Evolutionary conservation across 352 stramenopile genomes (phyloP).

Genomic region (Globisporangium heterothallicum): DNA sequence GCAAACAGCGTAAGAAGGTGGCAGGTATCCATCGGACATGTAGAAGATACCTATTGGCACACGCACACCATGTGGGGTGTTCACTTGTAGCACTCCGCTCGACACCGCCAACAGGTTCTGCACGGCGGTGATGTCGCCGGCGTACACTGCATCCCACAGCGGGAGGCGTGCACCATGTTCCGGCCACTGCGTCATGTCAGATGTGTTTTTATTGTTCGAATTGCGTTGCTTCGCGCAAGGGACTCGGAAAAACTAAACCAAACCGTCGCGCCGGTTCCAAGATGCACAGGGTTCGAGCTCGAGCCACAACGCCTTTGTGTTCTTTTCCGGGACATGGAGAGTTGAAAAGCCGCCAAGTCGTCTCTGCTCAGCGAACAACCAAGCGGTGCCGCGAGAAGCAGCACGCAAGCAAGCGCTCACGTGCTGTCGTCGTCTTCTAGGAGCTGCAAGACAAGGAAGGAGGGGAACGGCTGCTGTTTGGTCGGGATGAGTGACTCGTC

Average conservation of each 20-base stretch:
- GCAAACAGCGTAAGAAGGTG: background rate
- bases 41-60: background rate
- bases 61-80: constrained; percentile 45
- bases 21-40: background rate
- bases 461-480: too few relatives aligned
- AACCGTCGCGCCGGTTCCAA: background rate
- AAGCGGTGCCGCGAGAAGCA: background rate
- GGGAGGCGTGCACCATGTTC: constrained; percentile 32
- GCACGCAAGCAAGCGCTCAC: too few relatives aligned
- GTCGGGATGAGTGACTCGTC: constrained; percentile 44
- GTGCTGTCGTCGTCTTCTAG: too few relatives aligned
- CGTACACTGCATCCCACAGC: constrained; percentile 65
- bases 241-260: background rate
- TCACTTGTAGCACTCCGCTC: constrained; percentile 33
- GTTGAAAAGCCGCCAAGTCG: too few relatives aligned
- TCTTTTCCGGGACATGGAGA: too few relatives aligned
- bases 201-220: background rate
- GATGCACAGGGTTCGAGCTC: too few relatives aligned
- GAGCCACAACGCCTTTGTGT: too few relatives aligned
- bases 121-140: constrained; percentile 21
- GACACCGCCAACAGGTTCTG: constrained; percentile 37
- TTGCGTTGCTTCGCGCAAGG: too few relatives aligned
- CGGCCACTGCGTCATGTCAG: constrained; percentile 28
- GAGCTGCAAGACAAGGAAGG: too few relatives aligned
- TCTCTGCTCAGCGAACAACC: too few relatives aligned